These are phyloP conservation scores for Trypanosoma platydactyli DNA, from an alignment of 208 protist species.

Conservation along the genomic window DNA sequence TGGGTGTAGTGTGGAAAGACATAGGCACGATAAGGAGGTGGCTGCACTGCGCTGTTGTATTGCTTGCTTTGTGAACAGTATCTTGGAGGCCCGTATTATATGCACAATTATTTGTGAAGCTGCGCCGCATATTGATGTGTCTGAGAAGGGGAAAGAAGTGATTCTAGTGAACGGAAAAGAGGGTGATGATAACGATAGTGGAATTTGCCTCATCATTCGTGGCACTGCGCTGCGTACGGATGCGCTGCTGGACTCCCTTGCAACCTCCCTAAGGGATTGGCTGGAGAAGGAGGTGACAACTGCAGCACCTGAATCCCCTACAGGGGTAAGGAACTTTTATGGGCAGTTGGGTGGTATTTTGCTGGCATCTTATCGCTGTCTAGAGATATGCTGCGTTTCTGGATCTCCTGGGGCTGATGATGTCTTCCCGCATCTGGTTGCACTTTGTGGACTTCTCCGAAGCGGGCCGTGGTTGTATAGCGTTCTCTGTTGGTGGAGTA, in stretches of 20 bases:
- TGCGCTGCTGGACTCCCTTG: background rate
- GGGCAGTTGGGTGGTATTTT: background rate
- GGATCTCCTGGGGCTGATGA: background rate
- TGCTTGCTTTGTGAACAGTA: background rate
- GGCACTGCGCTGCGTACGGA: background rate
- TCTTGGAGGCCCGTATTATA: background rate
- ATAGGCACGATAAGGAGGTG: background rate
- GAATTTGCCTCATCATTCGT: constrained; percentile 1
- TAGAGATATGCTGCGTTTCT: constrained; percentile 2
- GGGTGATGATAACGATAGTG: background rate
- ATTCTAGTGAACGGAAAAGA: background rate
- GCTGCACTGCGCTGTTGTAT: background rate
- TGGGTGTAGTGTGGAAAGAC: too few species aligned
- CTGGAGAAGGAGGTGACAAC: background rate
- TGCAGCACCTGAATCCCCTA: background rate
- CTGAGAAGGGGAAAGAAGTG: background rate
- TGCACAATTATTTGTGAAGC: background rate
- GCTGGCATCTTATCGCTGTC: constrained; percentile 2
- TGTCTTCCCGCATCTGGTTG: background rate
- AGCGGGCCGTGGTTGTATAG: background rate
- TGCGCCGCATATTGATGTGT: background rate
- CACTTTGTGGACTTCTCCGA: background rate
- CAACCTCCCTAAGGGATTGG: background rate
- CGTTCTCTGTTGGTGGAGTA: constrained; percentile 1
- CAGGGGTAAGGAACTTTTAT: constrained; percentile 2